Base-by-base conservation (phyloP, 2,329 filamentous ascomycete genomes). In the Penicillium sp. region DNA sequence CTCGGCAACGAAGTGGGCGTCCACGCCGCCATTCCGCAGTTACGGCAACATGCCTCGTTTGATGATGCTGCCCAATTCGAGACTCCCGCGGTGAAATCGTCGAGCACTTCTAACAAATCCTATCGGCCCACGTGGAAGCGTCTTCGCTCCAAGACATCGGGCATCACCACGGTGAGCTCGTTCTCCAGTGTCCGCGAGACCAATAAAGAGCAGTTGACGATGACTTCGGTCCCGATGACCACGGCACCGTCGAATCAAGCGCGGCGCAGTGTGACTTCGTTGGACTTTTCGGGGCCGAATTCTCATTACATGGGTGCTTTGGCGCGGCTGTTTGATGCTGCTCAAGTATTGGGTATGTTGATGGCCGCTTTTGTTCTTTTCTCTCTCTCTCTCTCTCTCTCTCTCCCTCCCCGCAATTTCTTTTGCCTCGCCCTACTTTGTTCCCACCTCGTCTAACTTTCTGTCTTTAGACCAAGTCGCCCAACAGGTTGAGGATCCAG, bases 401-500 rank as follows among this genome's bases (percentile, higher is more conserved):
- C 24, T 13, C 39, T 32, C 11, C 5, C 29, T 18, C 18, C 18
- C 18, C 18, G 18, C 18, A 18, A 18, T 18, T 18, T 18, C 18
- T 18, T 18, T 18, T 18, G 1, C 3, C 18, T 18, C 18, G 18
- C 18, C 18, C 18, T 18, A 18, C 18, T 18, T 18, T 18, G 18
- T 18, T 18, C 18, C 3, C 18, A 18, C 18, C 2, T 18, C 18
- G 18, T 12, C 55, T 63, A 43, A 60, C 45, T 4, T 18, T 29
- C 37, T 39, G 32, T 32, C 8, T 32, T 39, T 25, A 95, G 90
- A 96, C 76, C 88, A 94, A 81, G 91, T 97, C 67, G 89, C 90
- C 45, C 86, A 91, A 56, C 91, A 96, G 74, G 90, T 96, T 40
- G 91, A 96, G 66, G 91, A 97, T 64, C 91, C 91, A 5, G 91